Evolutionary conservation across 305 asterid species (phyloP), one percentile per base, ranked within the genome.

Genomic region (Ajuga reptans): DNA sequence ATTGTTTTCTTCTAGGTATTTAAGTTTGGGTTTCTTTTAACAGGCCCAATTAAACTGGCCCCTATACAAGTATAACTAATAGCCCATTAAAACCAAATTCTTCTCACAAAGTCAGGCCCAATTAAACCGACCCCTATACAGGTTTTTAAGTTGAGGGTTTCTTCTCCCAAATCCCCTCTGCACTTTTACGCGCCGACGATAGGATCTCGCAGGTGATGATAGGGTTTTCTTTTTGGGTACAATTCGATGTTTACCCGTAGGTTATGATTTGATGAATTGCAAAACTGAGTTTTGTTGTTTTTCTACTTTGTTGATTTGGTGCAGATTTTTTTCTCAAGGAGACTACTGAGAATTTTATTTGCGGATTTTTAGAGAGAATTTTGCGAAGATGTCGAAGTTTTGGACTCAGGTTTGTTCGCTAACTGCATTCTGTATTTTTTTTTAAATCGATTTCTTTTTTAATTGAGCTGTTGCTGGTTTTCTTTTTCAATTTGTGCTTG

Each of bases 361-460:
- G 41, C 21, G 42, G 24, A 47, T 61, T 45, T 61, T 36, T 34
- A 60, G 66, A 31, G 74, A 66, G 7, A 43, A 83, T 58, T 21
- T 15, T 14, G 33, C 33, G 49, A 39, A 47, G 8, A 59, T 88
- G 92, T 89, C 96, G 27, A 75, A 75, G 52, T 89, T 89, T 72
- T 89, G 91, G 89, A 83, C 80, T 18, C 91, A 85, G 88, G 96
- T 86, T 51, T 66, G 78, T 37, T 42, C 6, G 34, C 21, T 39
- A 31, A 63, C 57, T 27, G 51, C 37, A 8, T 17, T 29, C 17
- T 6, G 15, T 70, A 6, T 8, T 37, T 51, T 8, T 37, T 51
- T 39, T 6, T 34, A 41, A 41, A 17, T 51, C 16, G 33, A 16
- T 4, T 33, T 45, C 11, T 64, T 49, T 52, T 2, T 5, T 39